Evolutionary conservation across 345 rosid genomes (phyloP), one percentile per base, ranked within the genome.

Genomic region (Fremontodendron californicum): DNA sequence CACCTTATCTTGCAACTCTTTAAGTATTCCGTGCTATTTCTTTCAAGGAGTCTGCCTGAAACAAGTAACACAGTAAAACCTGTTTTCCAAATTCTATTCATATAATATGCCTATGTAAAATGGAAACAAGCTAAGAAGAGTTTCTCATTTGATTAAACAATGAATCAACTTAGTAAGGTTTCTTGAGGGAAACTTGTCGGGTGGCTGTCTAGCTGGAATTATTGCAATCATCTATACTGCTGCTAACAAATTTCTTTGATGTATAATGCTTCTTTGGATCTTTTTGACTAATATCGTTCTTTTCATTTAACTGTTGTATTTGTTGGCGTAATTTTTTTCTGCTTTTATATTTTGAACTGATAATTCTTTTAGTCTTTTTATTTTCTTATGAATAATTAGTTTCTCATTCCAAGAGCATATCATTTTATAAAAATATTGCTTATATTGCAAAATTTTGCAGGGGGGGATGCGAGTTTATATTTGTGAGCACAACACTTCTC

Each of bases 401-500:
- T 71, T 63, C n/a, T 39, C 61, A 15, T 46, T 45, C 63, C 37
- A 39, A 48, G 68, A 37, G 51, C 29, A 12, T 71, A 51, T 78
- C 33, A n/a, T 3, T 62, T 33, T 65, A 46, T 27, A 5, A 10
- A 43, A 71, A n/a, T 39, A 15, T 15, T 43, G 46, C 73, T 78
- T 51, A 52, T 64, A 25, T 43, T 48, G 12, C 2, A 72, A 75
- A 35, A 75, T 55, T 82, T 63, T 86, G 78, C 93, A 94, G 98
- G 97, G 93, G 76, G 91, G 91, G 74, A 76, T 90, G 90, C 87
- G 88, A 74, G 93, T 90, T 31, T 94, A 94, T 60, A 71, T 92
- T 29, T 91, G 97, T 81, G 94, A 91, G 75, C 98, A 87, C 77
- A 92, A 94, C 80, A 92, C 96, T 25, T 77, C 90, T 49, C 97